phyloP scores from a whole-genome alignment of 768 basidiomycete genomes.

The Kwoniella sp. region DNA sequence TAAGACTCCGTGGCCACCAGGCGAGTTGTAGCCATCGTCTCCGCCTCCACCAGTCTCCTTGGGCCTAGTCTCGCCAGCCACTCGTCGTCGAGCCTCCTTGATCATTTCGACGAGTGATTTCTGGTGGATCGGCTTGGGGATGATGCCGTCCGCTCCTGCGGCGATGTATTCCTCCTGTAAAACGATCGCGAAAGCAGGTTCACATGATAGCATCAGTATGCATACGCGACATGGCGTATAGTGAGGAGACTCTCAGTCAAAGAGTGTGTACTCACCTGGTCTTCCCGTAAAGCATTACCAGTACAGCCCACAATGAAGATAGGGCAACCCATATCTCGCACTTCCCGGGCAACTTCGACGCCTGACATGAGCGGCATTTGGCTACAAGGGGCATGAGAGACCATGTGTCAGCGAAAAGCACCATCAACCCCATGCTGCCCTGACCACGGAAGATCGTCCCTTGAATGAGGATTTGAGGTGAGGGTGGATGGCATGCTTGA shows the following conservation, averaged over 20 bases:
- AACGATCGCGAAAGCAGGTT: not conserved
- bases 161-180: conserved; percentile 45
- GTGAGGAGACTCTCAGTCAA: not conserved
- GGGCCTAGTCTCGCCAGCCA: conserved; percentile 48
- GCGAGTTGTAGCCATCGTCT: conserved; percentile 5
- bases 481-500: not conserved
- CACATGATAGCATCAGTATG: too few relatives aligned
- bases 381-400: conserved; percentile 24
- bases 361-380: conserved; percentile 56
- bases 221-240: not conserved
- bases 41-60: conserved; percentile 14
- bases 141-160: conserved; percentile 53
- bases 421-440: not conserved
- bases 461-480: too few relatives aligned
- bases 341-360: conserved; percentile 50
- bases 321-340: conserved; percentile 48
- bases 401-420: conserved; percentile 3
- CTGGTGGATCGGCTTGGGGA: conserved; percentile 54
- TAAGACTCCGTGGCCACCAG: conserved; percentile 8
- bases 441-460: too few relatives aligned
- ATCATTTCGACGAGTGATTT: conserved; percentile 45
- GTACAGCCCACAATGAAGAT: conserved; percentile 54
- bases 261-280: conserved; percentile 29
- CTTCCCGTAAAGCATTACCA: conserved; percentile 54
- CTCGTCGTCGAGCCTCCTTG: conserved; percentile 46